phyloP scores from a whole-genome alignment of 192 early-diverging fungal genomes.

The Coemansia sp. region DNA sequence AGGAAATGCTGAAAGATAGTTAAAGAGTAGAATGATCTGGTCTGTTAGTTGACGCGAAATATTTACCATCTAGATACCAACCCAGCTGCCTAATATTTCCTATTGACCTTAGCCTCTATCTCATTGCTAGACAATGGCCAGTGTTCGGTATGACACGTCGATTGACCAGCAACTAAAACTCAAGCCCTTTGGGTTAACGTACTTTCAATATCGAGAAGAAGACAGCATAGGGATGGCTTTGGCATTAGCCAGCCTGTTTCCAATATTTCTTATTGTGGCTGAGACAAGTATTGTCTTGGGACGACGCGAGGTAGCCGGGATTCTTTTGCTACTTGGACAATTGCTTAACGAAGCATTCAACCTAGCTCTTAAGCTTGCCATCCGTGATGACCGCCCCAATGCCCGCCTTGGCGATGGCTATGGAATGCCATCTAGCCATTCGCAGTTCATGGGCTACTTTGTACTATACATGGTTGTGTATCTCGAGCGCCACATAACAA shows the following conservation, averaged over 20 bases:
- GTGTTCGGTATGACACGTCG: not conserved
- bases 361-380: constrained; percentile 23
- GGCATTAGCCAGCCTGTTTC: constrained; percentile 42
- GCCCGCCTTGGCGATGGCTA: constrained; percentile 46
- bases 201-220: constrained; percentile 49
- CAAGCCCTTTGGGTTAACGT: constrained; percentile 39
- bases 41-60: not conserved
- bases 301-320: constrained; percentile 41
- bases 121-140: not conserved
- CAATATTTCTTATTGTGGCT: constrained; percentile 48
- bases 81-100: not conserved
- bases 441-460: constrained; percentile 55
- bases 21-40: not conserved
- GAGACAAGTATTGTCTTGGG: constrained; percentile 43
- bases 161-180: constrained; percentile 7
- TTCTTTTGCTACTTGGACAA: constrained; percentile 38
- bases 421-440: constrained; percentile 54
- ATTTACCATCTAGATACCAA: no score
- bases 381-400: constrained; percentile 35
- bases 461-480: constrained; percentile 22
- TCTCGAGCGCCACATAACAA: constrained; percentile 15
- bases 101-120: not conserved
- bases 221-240: constrained; percentile 35
- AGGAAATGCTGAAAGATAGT: not conserved
- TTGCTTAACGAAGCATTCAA: constrained; percentile 45